Evolutionary conservation across 2,329 filamentous ascomycete genomes (phyloP), one percentile per base, ranked within the genome.

Genomic region (Colletotrichum chlorophyti): DNA sequence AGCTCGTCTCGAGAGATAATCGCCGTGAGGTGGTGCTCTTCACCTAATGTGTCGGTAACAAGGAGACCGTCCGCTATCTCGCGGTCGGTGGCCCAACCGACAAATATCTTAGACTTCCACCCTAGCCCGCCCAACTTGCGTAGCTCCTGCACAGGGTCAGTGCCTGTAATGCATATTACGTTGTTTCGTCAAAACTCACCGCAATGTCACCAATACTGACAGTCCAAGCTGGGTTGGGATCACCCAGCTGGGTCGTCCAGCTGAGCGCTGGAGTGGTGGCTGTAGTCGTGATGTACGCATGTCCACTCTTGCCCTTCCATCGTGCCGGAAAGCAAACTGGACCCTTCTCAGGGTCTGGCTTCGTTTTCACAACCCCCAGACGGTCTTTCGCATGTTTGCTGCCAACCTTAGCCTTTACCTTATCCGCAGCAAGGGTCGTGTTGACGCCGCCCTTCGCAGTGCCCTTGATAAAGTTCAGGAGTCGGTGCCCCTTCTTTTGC

Each of bases 101-200:
- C 89, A 2, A 95, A 82, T 46, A 95, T 75, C 76, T 92, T 94
- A 1, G 87, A 86, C 74, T 95, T 96, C 91, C 91, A 96, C 0
- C 91, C 91, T 31, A 93, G 79, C 0, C 91, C 91, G 5, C 91
- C 91, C 2, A 93, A 77, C 74, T 96, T 96, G 70, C 87, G 89
- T 50, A 96, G 90, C 1, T 61, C 11, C 2, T 10, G 1, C 4
- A 9, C 3, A 17, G 4, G 26, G 2, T 46, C 6, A 53, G 27
- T 38, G 15, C 4, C 15, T 1, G 3, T 10, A 3, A 6, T 3
- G 10, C 4, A 6, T 1, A 26, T 4, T 8, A n/a, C 1, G 5
- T 3, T 2, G 3, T 2, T 2, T 3, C 5, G 2, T 2, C 3
- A 10, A 9, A 21, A 34, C 61, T 24, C 23, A 64, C 63, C 47